phyloP scores from a whole-genome alignment of 129 eudicot genomes.

The Helianthus annuus region DNA sequence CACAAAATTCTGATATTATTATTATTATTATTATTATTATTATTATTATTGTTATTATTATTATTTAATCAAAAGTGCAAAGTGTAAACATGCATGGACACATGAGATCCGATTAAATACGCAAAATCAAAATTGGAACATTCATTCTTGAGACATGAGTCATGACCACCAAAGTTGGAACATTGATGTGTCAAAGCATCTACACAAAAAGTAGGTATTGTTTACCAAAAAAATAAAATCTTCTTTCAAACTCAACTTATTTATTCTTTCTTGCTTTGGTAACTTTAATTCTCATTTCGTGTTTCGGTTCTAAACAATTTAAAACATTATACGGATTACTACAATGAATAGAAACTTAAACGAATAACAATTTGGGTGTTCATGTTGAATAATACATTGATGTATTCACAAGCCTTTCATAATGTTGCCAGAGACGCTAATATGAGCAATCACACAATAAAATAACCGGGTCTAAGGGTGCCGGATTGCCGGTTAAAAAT shows the following conservation, averaged over 20 bases:
- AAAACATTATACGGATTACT: neutral
- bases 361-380: neutral
- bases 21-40: no score
- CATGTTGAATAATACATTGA: neutral
- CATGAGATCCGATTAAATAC: neutral
- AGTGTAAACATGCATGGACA: neutral
- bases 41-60: no score
- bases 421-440: no score
- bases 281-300: slow-evolving; percentile 1
- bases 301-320: slow-evolving; percentile 7
- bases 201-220: neutral
- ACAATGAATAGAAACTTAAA: neutral
- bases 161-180: neutral
- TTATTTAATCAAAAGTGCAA: neutral
- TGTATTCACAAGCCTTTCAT: neutral
- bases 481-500: no score
- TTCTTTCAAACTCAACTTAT: neutral
- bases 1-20: no score
- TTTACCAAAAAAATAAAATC: neutral
- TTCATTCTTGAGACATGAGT: neutral
- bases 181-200: slow-evolving; percentile 1
- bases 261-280: neutral
- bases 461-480: no score
- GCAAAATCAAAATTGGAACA: neutral
- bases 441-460: no score